Base-by-base conservation (phyloP, 805 yeast genomes). In the Kuraishia molischiana region DNA sequence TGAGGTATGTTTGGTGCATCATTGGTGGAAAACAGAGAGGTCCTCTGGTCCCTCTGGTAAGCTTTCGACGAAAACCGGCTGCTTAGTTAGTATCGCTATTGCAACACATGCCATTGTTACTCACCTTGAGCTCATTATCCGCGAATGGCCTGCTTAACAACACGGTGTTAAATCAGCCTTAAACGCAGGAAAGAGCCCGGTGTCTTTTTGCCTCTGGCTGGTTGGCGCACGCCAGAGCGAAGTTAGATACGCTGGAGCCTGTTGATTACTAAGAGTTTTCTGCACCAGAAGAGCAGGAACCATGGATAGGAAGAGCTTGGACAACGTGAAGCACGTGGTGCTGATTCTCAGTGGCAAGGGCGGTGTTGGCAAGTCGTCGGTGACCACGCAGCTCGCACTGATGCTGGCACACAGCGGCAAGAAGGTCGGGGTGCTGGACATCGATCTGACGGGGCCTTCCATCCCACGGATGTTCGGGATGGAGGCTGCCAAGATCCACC, bases 361-460 rank as follows among this genome's bases (percentile, higher is more conserved):
- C 21, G 97, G 98, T 19, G 98, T 92, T 1, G 98, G 98, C 2
- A 92, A 92, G 55, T 86, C 96, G 10, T 86, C 97, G 0, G 87
- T 92, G 2, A 89, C 98, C 3, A 85, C 96, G 0, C 99, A 92
- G 54, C 67, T 87, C 1, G 97, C 97, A 0, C 66, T 92, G n/a
- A 68, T 89, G 0, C 64, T 92, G 22, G 85, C 79, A 4, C 61
- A 67, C 11, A 64, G 72, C 52, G 95, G 92, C 2, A 75, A 56
- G 51, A 79, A 72, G 48, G 96, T 92, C n/a, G 98, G 98, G 2
- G 95, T 92, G 0, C 63, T 92, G 19, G 98, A 92, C 53, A 86
- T 92, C 17, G 98, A 92, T 62, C 64, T 92, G 32, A 92, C 98
- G 0, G 98, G 98, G 0, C 98, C 98, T 0, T 89, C 97, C 1